Evolutionary conservation across 495 filamentous ascomycete genomes (phyloP).

Genomic region (Wilcoxina mikolae): DNA sequence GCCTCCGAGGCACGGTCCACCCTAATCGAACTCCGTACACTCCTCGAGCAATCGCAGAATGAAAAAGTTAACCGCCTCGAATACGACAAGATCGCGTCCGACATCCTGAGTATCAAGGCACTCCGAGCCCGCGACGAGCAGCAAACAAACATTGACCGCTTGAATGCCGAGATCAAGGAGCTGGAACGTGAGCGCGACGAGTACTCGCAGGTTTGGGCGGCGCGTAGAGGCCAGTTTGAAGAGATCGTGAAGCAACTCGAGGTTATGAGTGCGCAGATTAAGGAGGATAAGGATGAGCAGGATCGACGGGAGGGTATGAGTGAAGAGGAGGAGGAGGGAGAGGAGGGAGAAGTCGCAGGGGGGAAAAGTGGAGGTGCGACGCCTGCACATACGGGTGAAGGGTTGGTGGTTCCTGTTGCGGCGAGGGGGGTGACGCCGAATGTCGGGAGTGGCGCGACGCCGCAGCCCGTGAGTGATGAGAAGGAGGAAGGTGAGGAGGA

Average conservation of each 20-base stretch:
- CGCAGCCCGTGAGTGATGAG: conserved; percentile 30
- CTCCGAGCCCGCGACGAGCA: conserved; percentile 75
- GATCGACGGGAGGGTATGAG: conserved; percentile 34
- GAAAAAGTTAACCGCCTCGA: conserved; percentile 74
- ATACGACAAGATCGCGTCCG: conserved; percentile 70
- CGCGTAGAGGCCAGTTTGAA: conserved; percentile 75
- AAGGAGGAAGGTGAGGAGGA: conserved; percentile 48
- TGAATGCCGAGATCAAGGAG: conserved; percentile 76
- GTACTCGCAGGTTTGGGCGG: conserved; percentile 70
- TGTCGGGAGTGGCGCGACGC: conserved; percentile 34
- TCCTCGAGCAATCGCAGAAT: conserved; percentile 66
- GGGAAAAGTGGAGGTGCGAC: conserved; percentile 20
- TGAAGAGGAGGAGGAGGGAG: conserved; percentile 46
- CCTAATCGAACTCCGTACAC: conserved; percentile 51
- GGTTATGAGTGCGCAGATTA: conserved; percentile 68
- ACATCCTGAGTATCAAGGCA: conserved; percentile 37
- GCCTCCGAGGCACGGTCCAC: conserved; percentile 65
- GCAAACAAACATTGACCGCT: conserved; percentile 55
- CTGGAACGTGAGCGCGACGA: conserved; percentile 68
- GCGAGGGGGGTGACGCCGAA: conserved; percentile 28
- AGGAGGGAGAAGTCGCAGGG: conserved; percentile 44
- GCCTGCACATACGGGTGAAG: conserved; percentile 23
- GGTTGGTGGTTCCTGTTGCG: conserved; percentile 27
- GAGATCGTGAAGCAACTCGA: conserved; percentile 82
- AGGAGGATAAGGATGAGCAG: conserved; percentile 85